phyloP scores from a whole-genome alignment of 2,329 filamentous ascomycete species.

The Fulvia fulva region DNA sequence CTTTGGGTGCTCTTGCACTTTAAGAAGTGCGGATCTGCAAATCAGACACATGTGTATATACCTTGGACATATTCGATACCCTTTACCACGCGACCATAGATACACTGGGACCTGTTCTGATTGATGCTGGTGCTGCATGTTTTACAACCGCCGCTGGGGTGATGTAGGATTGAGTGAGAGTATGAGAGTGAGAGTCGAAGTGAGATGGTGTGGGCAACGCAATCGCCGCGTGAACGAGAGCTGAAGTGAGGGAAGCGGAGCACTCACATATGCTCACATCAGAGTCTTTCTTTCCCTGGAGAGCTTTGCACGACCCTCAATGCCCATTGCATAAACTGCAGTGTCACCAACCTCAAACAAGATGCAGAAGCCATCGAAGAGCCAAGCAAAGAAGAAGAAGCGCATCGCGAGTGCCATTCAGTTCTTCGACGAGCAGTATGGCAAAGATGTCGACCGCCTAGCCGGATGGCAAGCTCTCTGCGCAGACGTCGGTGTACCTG shows the following conservation, averaged over 20 bases:
- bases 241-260: not conserved
- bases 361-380: too few relatives aligned
- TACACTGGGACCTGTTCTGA: not conserved
- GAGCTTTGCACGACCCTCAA: too few relatives aligned
- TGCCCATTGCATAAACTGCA: too few relatives aligned
- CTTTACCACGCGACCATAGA: not conserved
- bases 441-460: not conserved
- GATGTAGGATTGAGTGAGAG: too few relatives aligned
- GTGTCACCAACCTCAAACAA: too few relatives aligned
- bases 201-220: too few relatives aligned
- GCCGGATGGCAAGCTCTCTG: conserved; percentile 20
- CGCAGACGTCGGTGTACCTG: conserved; percentile 13
- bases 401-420: not conserved
- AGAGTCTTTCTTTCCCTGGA: too few relatives aligned
- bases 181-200: too few relatives aligned
- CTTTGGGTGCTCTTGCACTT: conserved; percentile 27
- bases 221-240: not conserved
- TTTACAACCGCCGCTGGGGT: too few relatives aligned
- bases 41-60: not conserved
- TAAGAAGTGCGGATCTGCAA: conserved; percentile 3
- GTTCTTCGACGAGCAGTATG: conserved; percentile 9
- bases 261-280: not conserved
- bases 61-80: not conserved
- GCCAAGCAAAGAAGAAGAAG: not conserved
- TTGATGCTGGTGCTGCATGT: too few relatives aligned